Evolutionary conservation across 495 filamentous ascomycete genomes (phyloP), one percentile per base, ranked within the genome.

Genomic region (Choiromyces venosus): DNA sequence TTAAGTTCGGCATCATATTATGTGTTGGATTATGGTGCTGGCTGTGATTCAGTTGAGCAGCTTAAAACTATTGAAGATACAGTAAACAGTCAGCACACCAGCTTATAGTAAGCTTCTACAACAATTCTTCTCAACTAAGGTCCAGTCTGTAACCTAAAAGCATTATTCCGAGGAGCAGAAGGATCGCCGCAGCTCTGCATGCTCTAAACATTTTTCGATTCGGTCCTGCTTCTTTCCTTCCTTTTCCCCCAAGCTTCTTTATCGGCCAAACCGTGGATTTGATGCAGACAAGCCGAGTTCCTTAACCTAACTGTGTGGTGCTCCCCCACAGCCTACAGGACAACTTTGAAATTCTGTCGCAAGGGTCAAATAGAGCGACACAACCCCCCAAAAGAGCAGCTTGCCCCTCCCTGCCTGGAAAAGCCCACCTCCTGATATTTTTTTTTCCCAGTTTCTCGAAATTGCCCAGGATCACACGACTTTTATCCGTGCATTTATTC

Each of bases 241-340:
- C 46, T 29, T 29, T n/a, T 56, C 52, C 25, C 25, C 52, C 52
- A 61, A 61, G 25, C 52, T 33, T 61, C 52, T 33, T 61, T 33
- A 61, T 61, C 52, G 52, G 52, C 52, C n/a, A 56, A 56, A 56
- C 52, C 52, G 52, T 56, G n/a, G 52, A 56, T 56, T 61, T 29
- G 52, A 61, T 61, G 52, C 52, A 33, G 52, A 29, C 52, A 61
- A 61, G 52, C 52, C 52, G 52, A 29, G 52, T 61, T 61, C 10
- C 12, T 61, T 33, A 14, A 61, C 12, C 52, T n/a, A 1, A 25
- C 18, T 29, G n/a, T 29, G 52, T 61, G 52, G 25, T 33, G 52
- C 52, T 61, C 25, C 52, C n/a, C 25, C 52, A 61, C 52, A 61
- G 52, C 52, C 52, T 12, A 33, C 52, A 12, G 12, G 52, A 33